Evolutionary conservation across 129 eudicot genomes (phyloP).

Genomic region (Lonicera japonica): DNA sequence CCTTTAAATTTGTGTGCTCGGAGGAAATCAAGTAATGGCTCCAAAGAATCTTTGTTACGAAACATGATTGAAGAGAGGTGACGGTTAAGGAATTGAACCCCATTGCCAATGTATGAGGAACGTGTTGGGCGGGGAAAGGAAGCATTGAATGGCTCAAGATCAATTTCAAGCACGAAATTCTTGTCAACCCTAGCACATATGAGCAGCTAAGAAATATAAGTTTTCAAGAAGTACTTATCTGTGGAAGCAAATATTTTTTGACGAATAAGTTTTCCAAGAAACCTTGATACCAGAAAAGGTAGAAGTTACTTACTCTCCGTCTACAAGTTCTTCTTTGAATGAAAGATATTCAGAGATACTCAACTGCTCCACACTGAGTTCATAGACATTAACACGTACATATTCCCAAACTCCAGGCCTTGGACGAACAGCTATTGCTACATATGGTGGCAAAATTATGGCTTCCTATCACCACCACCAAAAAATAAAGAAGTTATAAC

Average conservation of each 20-base stretch:
- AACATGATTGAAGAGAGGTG: conserved; percentile 96
- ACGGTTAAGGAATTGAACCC: conserved; percentile 93
- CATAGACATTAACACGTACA: conserved; percentile 78
- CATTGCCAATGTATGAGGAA: conserved; percentile 89
- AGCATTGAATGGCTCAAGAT: conserved; percentile 95
- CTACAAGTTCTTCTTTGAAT: conserved; percentile 85
- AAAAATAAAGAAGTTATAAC: conserved; percentile 8
- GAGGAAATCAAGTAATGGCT: conserved; percentile 87
- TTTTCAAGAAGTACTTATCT: not conserved
- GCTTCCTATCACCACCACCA: conserved; percentile 56
- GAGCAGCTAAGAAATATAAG: conserved; percentile 2
- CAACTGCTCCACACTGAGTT: conserved; percentile 80
- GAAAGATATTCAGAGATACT: conserved; percentile 70
- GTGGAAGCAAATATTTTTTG: not conserved
- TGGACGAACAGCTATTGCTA: conserved; percentile 91
- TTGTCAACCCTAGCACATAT: conserved; percentile 37
- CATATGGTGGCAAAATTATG: conserved; percentile 91
- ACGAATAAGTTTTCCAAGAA: not conserved
- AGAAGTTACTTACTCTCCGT: conserved; percentile 53
- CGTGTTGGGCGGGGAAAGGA: conserved; percentile 80
- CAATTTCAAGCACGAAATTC: conserved; percentile 70
- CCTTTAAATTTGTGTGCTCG: conserved; percentile 77
- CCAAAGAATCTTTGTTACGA: conserved; percentile 82
- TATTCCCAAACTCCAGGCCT: conserved; percentile 99
- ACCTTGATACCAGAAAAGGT: not conserved